Conservation (phyloP, 768 basidiomycete genomes). For the Podaxis carcinomalis region DNA sequence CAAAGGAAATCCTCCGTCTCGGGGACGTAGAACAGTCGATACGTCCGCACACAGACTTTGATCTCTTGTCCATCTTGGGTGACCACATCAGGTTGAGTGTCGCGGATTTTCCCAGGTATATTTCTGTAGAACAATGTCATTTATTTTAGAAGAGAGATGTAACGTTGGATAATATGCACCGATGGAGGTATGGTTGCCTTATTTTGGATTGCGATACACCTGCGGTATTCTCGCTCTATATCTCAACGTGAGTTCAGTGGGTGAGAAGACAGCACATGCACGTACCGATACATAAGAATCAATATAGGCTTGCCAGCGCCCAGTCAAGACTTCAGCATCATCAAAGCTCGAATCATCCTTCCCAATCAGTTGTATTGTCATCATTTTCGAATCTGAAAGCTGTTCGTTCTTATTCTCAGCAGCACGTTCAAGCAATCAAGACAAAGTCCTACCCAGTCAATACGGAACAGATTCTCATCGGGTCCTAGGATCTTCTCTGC, state of each 20-base stretch:
- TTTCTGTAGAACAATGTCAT: constrained; percentile 28
- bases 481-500: constrained; percentile 69
- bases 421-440: neutral
- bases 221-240: constrained; percentile 55
- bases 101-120: constrained; percentile 29
- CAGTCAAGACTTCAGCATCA: constrained; percentile 71
- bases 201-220: constrained; percentile 44
- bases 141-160: neutral
- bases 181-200: constrained; percentile 60
- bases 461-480: constrained; percentile 75
- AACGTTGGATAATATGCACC: constrained; percentile 34
- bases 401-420: constrained; percentile 21
- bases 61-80: constrained; percentile 69
- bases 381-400: constrained; percentile 61
- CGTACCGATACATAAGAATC: constrained; percentile 69
- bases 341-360: constrained; percentile 76
- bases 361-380: constrained; percentile 73
- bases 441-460: constrained; percentile 50
- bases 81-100: constrained; percentile 38
- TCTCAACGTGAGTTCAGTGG: neutral
- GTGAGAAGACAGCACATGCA: constrained; percentile 1
- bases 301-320: constrained; percentile 77
- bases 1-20: constrained; percentile 62
- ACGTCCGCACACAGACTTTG: constrained; percentile 80
- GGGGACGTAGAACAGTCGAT: constrained; percentile 76